These are phyloP conservation scores for Polytrichum commune DNA, from an alignment of 225 moss, liverwort and hornwort genomes.

Conservation along the genomic window DNA sequence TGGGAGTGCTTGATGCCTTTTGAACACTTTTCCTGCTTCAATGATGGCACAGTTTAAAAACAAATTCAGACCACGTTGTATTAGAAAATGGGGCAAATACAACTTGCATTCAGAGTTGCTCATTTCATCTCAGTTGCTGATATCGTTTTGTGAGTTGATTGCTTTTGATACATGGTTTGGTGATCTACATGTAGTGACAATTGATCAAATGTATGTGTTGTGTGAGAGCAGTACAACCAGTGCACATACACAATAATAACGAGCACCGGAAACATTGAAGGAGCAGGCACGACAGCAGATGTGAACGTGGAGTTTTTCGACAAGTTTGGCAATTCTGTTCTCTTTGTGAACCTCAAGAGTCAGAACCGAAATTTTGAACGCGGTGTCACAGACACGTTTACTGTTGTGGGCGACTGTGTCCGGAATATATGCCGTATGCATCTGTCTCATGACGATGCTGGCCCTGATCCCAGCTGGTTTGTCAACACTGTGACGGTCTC, in stretches of 20 bases:
- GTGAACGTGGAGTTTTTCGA: slow-evolving; percentile 73
- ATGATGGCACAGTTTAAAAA: no score
- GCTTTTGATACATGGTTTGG: no score
- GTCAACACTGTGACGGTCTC: slow-evolving; percentile 67
- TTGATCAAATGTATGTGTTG: no score
- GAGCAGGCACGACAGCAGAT: slow-evolving; percentile 57
- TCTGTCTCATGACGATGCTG: slow-evolving; percentile 61
- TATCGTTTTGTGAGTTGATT: no score
- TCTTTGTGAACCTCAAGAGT: slow-evolving; percentile 59
- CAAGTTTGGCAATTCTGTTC: slow-evolving; percentile 44
- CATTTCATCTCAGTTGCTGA: no score
- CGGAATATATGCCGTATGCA: slow-evolving; percentile 62
- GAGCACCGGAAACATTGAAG: slow-evolving; percentile 54
- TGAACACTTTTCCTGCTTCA: no score
- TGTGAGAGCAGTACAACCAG: slow-evolving; percentile 43
- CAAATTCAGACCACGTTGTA: no score
- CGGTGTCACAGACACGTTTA: slow-evolving; percentile 62
- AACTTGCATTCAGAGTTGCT: no score
- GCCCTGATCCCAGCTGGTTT: slow-evolving; percentile 58
- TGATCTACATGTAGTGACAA: no score
- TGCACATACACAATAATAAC: slow-evolving; percentile 65
- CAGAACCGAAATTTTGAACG: slow-evolving; percentile 51
- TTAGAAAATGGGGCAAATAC: no score
- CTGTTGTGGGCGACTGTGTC: slow-evolving; percentile 58
- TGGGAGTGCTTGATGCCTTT: no score